Percentiles rank a stretch among this genome's conserved stretches.
Evolutionary conservation across 805 yeast species (phyloP).

Genomic region (Wickerhamomyces mucosus): DNA sequence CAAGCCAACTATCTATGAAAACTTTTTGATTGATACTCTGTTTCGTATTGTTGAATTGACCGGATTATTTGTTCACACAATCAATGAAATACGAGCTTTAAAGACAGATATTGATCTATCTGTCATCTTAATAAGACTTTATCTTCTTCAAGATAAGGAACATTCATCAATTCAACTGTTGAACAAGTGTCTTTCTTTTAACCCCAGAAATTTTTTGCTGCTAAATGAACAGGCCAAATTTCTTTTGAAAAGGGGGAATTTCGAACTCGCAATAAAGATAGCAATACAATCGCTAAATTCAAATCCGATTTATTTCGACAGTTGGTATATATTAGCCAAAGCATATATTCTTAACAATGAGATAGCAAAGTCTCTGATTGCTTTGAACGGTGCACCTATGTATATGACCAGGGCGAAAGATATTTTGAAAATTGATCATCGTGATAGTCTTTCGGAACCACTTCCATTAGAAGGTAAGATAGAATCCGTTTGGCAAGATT

Average conservation of each 20-base stretch:
- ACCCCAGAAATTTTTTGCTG: slow-evolving; percentile 14
- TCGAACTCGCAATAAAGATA: slow-evolving; percentile 45
- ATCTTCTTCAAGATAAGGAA: slow-evolving; percentile 25
- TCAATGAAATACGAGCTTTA: slow-evolving; percentile 24
- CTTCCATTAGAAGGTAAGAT: slow-evolving; percentile 46
- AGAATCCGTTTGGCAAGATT: slow-evolving; percentile 36
- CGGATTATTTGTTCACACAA: slow-evolving; percentile 28
- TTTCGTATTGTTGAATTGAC: slow-evolving; percentile 34
- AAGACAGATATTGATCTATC: slow-evolving; percentile 15
- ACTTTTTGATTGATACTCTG: slow-evolving; percentile 67
- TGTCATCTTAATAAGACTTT: slow-evolving; percentile 22
- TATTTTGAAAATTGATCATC: slow-evolving; percentile 31
- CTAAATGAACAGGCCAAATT: slow-evolving; percentile 46
- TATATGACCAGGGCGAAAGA: slow-evolving; percentile 34
- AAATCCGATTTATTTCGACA: slow-evolving; percentile 66
- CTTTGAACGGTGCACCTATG: slow-evolving; percentile 73
- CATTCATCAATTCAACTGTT: slow-evolving; percentile 24
- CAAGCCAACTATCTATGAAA: slow-evolving; percentile 51
- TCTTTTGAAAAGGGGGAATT: slow-evolving; percentile 42
- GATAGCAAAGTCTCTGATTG: slow-evolving; percentile 48
- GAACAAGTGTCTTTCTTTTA: slow-evolving; percentile 18
- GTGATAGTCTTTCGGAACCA: slow-evolving; percentile 37
- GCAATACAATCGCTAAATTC: slow-evolving; percentile 54
- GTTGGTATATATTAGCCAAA: slow-evolving; percentile 61
- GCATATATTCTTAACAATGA: slow-evolving; percentile 49